A percentile compares a stretch with the other conserved stretches of the same genome.
These are phyloP conservation scores for Pilaira anomala DNA, from an alignment of 192 early-diverging fungal species.

Conservation along the genomic window DNA sequence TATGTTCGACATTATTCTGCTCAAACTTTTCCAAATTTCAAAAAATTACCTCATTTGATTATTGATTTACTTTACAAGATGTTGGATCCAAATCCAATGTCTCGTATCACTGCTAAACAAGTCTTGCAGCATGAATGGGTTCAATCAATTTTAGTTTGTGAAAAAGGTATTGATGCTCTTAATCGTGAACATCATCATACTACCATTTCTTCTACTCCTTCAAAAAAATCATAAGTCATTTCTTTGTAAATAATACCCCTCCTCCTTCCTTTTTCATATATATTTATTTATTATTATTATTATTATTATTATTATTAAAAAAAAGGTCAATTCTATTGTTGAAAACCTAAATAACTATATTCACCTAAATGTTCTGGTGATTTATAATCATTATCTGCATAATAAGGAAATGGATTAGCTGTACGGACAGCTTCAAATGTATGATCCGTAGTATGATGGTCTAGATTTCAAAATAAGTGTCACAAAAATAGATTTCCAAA, in stretches of 20 bases:
- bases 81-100: conserved; percentile 21
- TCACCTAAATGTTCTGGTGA: conserved; percentile 33
- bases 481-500: neutral
- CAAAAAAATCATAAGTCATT: neutral
- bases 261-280: neutral
- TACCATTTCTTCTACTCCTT: neutral
- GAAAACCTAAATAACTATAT: conserved; percentile 37
- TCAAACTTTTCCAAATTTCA: conserved; percentile 20
- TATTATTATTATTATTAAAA: no score
- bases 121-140: conserved; percentile 5
- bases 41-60: conserved; percentile 4
- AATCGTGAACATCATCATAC: conserved; percentile 9
- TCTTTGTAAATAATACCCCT: neutral
- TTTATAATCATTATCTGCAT: conserved; percentile 39
- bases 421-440: conserved; percentile 34
- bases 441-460: conserved; percentile 35
- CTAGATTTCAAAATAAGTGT: conserved; percentile 14
- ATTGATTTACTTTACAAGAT: conserved; percentile 17
- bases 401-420: conserved; percentile 35
- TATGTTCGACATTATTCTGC: conserved; percentile 7
- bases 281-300: no score
- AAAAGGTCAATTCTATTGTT: conserved; percentile 5
- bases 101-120: conserved; percentile 18
- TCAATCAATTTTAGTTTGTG: conserved; percentile 9
- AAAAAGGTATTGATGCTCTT: neutral